These are phyloP conservation scores for Aspergillus candidus DNA, from an alignment of 2,329 filamentous ascomycete species.

Conservation along the genomic window DNA sequence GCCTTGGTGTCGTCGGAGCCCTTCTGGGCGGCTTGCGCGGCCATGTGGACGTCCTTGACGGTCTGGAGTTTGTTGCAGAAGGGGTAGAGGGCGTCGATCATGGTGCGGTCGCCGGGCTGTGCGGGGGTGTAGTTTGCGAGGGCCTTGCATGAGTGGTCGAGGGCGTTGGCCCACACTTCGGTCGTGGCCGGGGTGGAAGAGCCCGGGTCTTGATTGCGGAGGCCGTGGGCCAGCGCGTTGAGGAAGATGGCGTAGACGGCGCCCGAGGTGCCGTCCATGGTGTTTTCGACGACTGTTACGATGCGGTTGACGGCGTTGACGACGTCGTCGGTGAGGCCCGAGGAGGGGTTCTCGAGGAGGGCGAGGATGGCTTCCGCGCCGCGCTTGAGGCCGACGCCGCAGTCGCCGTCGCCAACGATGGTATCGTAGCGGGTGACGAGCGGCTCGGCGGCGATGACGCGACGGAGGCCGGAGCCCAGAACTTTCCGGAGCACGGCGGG, in stretches of 20 bases:
- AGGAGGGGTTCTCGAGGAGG: conserved; percentile 34
- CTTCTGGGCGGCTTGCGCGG: conserved; percentile 66
- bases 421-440: conserved; percentile 66
- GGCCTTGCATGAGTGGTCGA: conserved; percentile 64
- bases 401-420: conserved; percentile 84
- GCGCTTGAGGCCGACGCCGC: conserved; percentile 76
- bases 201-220: conserved; percentile 48
- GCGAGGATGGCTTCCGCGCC: conserved; percentile 64
- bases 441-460: conserved; percentile 58
- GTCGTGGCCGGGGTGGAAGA: conserved; percentile 43
- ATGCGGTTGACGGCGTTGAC: conserved; percentile 56
- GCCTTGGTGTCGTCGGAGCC: conserved; percentile 81
- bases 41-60: conserved; percentile 62
- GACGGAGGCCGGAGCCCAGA: conserved; percentile 51
- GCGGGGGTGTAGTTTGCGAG: conserved; percentile 84
- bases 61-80: conserved; percentile 68
- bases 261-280: conserved; percentile 71
- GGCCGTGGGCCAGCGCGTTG: conserved; percentile 70
- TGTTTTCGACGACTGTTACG: conserved; percentile 58
- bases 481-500: conserved; percentile 46
- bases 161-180: conserved; percentile 58
- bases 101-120: conserved; percentile 77
- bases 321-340: conserved; percentile 50
- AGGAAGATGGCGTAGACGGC: conserved; percentile 83
- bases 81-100: conserved; percentile 83